These are phyloP conservation scores for Clonostachys byssicola DNA, from an alignment of 2,329 filamentous ascomycete genomes.

Conservation along the genomic window DNA sequence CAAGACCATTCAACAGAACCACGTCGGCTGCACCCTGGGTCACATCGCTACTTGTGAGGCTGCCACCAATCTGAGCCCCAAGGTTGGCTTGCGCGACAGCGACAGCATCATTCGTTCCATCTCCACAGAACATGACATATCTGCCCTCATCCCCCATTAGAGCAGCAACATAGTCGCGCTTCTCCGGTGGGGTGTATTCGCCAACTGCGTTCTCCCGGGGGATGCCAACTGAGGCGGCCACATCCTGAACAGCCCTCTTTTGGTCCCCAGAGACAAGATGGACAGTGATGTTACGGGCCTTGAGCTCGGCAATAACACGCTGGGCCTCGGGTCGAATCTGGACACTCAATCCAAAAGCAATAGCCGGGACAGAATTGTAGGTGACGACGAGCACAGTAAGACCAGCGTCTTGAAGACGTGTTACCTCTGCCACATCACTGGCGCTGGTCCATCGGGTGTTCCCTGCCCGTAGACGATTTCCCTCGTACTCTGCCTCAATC, in stretches of 20 bases:
- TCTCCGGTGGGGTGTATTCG: slow-evolving; percentile 46
- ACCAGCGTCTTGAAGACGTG: slow-evolving; percentile 8
- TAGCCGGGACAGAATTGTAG: slow-evolving; percentile 19
- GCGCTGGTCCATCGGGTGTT: slow-evolving; percentile 37
- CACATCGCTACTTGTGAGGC: slow-evolving; percentile 41
- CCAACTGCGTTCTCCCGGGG: slow-evolving; percentile 28
- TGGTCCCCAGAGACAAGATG: slow-evolving; percentile 56
- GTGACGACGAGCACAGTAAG: slow-evolving; percentile 20
- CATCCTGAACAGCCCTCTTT: slow-evolving; percentile 33
- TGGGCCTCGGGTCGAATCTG: slow-evolving; percentile 29
- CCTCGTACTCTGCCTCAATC: slow-evolving; percentile 27
- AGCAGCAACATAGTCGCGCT: slow-evolving; percentile 43
- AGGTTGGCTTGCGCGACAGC: slow-evolving; percentile 56
- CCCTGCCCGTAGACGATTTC: slow-evolving; percentile 29
- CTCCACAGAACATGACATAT: slow-evolving; percentile 52
- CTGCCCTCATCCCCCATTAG: slow-evolving; percentile 20
- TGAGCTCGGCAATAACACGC: slow-evolving; percentile 37
- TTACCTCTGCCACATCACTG: slow-evolving; percentile 10
- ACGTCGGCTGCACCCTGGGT: slow-evolving; percentile 52
- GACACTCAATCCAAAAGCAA: slow-evolving; percentile 43
- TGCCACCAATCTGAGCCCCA: slow-evolving; percentile 51
- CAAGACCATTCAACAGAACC: slow-evolving; percentile 47
- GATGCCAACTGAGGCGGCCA: slow-evolving; percentile 35
- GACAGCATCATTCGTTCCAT: slow-evolving; percentile 61
- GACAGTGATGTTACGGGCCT: slow-evolving; percentile 37